A percentile compares a stretch with the other conserved stretches of the same genome.
These are phyloP conservation scores for Tulasnella sp. DNA, from an alignment of 768 basidiomycete species.

Conservation along the genomic window DNA sequence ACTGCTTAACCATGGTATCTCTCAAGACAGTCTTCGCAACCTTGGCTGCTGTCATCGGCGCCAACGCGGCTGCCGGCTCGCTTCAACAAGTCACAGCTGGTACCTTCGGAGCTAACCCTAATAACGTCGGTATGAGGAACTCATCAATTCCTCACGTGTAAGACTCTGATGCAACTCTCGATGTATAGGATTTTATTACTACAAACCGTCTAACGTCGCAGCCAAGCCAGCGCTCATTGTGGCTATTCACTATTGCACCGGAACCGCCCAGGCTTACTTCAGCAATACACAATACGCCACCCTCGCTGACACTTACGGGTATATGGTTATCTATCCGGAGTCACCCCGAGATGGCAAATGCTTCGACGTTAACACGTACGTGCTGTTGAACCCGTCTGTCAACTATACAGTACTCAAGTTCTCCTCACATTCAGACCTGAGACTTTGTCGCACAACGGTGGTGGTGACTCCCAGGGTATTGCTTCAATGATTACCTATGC, in stretches of 20 bases:
- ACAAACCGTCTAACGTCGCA: conserved; percentile 41
- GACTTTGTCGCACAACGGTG: too few species aligned
- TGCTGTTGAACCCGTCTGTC: conserved; percentile 35
- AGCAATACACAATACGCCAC: conserved; percentile 48
- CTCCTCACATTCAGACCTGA: too few species aligned
- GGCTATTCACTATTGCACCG: conserved; percentile 49
- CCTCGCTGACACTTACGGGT: conserved; percentile 50
- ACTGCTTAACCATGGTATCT: not conserved
- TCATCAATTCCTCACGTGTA: not conserved
- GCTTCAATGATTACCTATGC: too few species aligned
- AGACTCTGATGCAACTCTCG: conserved; percentile 35
- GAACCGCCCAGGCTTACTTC: conserved; percentile 53
- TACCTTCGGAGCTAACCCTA: conserved; percentile 54
- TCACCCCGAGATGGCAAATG: not conserved
- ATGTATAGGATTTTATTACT: not conserved
- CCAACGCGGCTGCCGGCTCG: not conserved
- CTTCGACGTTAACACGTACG: not conserved
- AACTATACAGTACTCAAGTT: too few species aligned
- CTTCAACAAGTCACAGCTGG: conserved; percentile 29
- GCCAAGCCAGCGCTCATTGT: conserved; percentile 49
- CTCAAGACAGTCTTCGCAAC: not conserved
- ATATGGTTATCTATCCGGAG: conserved; percentile 50
- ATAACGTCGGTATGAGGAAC: conserved; percentile 49
- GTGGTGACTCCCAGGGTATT: too few species aligned
- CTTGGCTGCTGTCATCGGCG: not conserved